These are phyloP conservation scores for Linnemannia schmuckeri DNA, from an alignment of 192 early-diverging fungal genomes.

Conservation along the genomic window DNA sequence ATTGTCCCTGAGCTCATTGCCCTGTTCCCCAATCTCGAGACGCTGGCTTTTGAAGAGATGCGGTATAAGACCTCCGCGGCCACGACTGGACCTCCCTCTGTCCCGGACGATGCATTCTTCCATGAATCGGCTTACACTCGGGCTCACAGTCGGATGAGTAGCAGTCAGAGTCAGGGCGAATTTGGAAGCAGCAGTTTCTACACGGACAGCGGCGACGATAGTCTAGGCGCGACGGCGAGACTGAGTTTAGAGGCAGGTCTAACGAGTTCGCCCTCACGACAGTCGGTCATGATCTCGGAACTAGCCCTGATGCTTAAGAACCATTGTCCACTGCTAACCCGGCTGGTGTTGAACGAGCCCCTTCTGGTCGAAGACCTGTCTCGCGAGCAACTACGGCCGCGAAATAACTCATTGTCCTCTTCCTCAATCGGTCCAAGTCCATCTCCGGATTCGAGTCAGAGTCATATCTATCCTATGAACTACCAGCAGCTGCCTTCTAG, in stretches of 20 bases:
- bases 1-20: constrained; percentile 23
- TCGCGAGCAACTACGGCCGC: not conserved
- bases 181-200: not conserved
- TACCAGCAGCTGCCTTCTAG: not conserved
- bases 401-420: not conserved
- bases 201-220: constrained; percentile 12
- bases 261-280: not conserved
- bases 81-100: not conserved
- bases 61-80: not conserved
- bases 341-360: constrained; percentile 34
- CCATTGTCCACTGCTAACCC: constrained; percentile 17
- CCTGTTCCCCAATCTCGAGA: constrained; percentile 30
- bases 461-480: not conserved
- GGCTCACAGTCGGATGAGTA: not conserved
- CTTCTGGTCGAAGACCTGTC: constrained; percentile 14
- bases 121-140: not conserved
- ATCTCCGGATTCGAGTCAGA: not conserved
- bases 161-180: not conserved
- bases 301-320: constrained; percentile 28
- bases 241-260: constrained; percentile 1
- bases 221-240: constrained; percentile 4
- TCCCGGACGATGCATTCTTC: not conserved
- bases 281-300: constrained; percentile 16
- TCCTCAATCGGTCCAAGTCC: not conserved
- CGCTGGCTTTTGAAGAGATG: constrained; percentile 16